These are phyloP conservation scores for Lentinula sp. DNA, from an alignment of 768 basidiomycete species.

Conservation along the genomic window DNA sequence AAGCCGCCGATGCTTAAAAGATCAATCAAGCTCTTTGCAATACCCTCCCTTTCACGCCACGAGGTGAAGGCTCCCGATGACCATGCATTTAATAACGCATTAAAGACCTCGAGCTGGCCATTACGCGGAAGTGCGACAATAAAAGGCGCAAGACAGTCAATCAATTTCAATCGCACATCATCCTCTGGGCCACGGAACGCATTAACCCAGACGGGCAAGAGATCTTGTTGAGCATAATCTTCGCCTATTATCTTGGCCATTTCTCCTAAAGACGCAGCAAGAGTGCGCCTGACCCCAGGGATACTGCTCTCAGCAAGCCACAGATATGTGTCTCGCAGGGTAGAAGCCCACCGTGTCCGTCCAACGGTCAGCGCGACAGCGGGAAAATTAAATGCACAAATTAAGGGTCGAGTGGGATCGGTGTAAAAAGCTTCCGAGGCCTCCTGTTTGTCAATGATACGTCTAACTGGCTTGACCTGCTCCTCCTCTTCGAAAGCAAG, in stretches of 20 bases:
- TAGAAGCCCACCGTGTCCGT: constrained; percentile 55
- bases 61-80: constrained; percentile 48
- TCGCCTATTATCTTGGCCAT: constrained; percentile 80
- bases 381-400: constrained; percentile 88
- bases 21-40: constrained; percentile 49
- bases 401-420: constrained; percentile 68
- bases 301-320: constrained; percentile 55
- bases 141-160: constrained; percentile 61
- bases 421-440: constrained; percentile 43
- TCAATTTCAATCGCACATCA: constrained; percentile 65
- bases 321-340: constrained; percentile 64
- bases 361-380: constrained; percentile 86
- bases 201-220: constrained; percentile 69
- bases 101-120: constrained; percentile 38
- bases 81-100: constrained; percentile 49
- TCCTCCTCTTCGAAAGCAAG: constrained; percentile 10
- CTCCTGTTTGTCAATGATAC: constrained; percentile 4
- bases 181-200: constrained; percentile 52
- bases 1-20: constrained; percentile 37
- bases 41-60: constrained; percentile 80
- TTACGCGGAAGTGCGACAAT: constrained; percentile 44
- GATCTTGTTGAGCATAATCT: constrained; percentile 58
- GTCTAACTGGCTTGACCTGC: constrained; percentile 8
- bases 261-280: constrained; percentile 87
- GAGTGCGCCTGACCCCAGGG: constrained; percentile 64